Evolutionary conservation across 1,139 yeast species (phyloP).

Genomic region (Tardiomyces depauwii): DNA sequence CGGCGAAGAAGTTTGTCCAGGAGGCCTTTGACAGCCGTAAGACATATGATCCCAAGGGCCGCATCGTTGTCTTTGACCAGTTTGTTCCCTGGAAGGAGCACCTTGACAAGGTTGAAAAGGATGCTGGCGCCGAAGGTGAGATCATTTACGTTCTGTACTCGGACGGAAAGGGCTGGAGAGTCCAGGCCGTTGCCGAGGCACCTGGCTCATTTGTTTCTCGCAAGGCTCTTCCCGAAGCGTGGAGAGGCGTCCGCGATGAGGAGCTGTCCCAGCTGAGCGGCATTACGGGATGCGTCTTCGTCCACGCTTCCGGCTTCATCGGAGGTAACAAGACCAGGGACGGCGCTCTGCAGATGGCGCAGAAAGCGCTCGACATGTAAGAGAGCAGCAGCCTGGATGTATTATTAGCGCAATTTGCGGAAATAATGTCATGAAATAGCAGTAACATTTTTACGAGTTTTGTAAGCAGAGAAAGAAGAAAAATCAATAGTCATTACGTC

Average conservation of each 20-base stretch:
- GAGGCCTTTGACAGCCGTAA: slow-evolving; percentile 42
- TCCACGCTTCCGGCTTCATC: slow-evolving; percentile 95
- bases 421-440: too few species aligned
- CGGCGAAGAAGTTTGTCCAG: slow-evolving; percentile 71
- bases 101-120: slow-evolving; percentile 62
- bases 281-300: slow-evolving; percentile 74
- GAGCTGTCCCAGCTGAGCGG: slow-evolving; percentile 63
- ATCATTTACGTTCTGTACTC: slow-evolving; percentile 70
- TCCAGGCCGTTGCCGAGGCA: slow-evolving; percentile 76
- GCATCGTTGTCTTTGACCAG: slow-evolving; percentile 55
- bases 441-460: too few species aligned
- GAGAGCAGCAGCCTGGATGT: too few species aligned
- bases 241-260: slow-evolving; percentile 93
- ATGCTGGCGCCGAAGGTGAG: slow-evolving; percentile 36
- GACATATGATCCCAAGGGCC: slow-evolving; percentile 40
- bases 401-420: background rate
- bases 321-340: slow-evolving; percentile 86
- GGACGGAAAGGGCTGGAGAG: slow-evolving; percentile 73
- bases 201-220: slow-evolving; percentile 75
- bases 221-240: slow-evolving; percentile 73
- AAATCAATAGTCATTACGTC: too few species aligned
- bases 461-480: too few species aligned
- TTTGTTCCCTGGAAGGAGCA: slow-evolving; percentile 97
- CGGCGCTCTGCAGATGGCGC: slow-evolving; percentile 70
- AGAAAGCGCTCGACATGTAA: slow-evolving; percentile 31